These are phyloP conservation scores for Mucor saturninus DNA, from an alignment of 371 early-diverging fungal species.

Conservation along the genomic window DNA sequence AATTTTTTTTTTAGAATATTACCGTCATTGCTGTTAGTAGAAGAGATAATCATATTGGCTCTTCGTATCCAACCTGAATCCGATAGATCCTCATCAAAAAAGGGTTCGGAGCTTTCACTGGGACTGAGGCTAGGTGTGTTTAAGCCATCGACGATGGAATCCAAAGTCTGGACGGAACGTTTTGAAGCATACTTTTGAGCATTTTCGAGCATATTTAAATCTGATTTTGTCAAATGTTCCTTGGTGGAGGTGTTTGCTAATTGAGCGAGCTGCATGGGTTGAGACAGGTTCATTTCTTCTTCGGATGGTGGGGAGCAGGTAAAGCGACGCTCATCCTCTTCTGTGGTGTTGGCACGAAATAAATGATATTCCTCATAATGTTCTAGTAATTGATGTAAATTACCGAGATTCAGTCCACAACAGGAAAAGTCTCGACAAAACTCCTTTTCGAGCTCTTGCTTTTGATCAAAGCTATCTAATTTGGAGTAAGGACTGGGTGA, in stretches of 20 bases:
- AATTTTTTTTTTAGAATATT: not conserved
- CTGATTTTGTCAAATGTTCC: slow-evolving; percentile 8
- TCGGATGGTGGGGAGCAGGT: too few relatives aligned
- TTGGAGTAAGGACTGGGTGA: slow-evolving; percentile 15
- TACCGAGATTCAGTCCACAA: slow-evolving; percentile 78
- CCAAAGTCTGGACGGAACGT: slow-evolving; percentile 17
- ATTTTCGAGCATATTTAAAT: slow-evolving; percentile 24
- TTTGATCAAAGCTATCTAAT: slow-evolving; percentile 29
- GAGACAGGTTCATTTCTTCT: not conserved
- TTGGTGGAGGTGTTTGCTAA: slow-evolving; percentile 3
- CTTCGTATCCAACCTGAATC: not conserved
- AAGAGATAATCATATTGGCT: not conserved
- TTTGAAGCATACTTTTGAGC: slow-evolving; percentile 28
- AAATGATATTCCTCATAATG: slow-evolving; percentile 93
- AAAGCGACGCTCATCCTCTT: slow-evolving; percentile 20
- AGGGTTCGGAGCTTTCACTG: not conserved
- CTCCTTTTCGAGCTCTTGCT: slow-evolving; percentile 79
- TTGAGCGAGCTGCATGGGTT: slow-evolving; percentile 1
- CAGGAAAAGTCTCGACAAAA: slow-evolving; percentile 92
- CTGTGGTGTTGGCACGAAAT: slow-evolving; percentile 58
- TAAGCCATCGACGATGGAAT: slow-evolving; percentile 18
- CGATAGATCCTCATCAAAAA: not conserved
- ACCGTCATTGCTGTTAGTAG: not conserved
- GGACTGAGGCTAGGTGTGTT: slow-evolving; percentile 19
- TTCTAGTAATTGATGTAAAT: slow-evolving; percentile 88